Percentiles rank a stretch among this genome's conserved stretches.
phyloP scores from a whole-genome alignment of 164 flowering plant species.

The Chimonanthus praecox region DNA sequence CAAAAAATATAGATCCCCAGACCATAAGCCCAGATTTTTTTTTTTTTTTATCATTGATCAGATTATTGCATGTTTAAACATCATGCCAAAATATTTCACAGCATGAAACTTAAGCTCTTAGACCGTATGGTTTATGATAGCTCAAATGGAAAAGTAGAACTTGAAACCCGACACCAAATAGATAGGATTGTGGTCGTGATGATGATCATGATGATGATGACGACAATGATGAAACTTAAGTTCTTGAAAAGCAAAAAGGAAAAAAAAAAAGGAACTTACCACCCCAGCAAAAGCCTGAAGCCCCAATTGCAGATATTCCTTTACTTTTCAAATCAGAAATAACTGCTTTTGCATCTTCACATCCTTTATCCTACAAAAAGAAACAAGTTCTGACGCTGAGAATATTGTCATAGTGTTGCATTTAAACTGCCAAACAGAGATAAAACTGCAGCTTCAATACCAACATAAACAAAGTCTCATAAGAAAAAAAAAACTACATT shows the following conservation, averaged over 20 bases:
- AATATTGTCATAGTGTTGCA: not conserved
- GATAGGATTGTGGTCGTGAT: too few species aligned
- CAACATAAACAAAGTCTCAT: not conserved
- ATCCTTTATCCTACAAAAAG: slow-evolving; percentile 44
- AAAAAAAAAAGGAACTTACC: slow-evolving; percentile 30
- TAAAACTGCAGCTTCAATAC: not conserved
- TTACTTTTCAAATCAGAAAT: slow-evolving; percentile 49
- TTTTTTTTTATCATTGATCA: too few species aligned
- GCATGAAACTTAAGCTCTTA: not conserved
- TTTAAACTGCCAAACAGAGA: not conserved
- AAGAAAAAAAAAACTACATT: not conserved
- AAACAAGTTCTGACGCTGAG: not conserved
- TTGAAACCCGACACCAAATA: too few species aligned
- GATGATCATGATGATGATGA: too few species aligned
- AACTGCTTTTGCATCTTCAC: slow-evolving; percentile 53
- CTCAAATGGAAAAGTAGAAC: too few species aligned
- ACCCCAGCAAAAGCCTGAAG: slow-evolving; percentile 77
- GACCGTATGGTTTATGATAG: too few species aligned
- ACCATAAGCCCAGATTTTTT: too few species aligned
- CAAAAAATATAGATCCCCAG: too few species aligned
- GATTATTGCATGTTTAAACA: too few species aligned
- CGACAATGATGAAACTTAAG: too few species aligned
- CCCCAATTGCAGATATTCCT: slow-evolving; percentile 49
- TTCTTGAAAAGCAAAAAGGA: not conserved
- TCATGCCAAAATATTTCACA: not conserved